Evolutionary conservation across 768 basidiomycete genomes (phyloP).

Genomic region (Podaxis carcinomalis): DNA sequence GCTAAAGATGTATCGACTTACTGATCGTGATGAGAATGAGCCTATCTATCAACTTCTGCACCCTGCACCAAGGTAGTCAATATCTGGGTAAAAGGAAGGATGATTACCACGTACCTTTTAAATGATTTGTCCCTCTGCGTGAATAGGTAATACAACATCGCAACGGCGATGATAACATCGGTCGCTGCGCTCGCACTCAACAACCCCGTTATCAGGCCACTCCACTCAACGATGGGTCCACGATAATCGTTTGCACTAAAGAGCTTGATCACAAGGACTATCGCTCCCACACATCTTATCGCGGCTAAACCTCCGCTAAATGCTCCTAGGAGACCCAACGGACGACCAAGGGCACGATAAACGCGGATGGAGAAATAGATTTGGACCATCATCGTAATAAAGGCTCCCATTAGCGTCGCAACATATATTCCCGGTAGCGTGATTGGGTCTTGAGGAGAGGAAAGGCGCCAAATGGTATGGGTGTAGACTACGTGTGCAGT

Average conservation of each 20-base stretch:
- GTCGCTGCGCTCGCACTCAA: neutral
- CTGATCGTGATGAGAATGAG: neutral
- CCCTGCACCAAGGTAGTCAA: neutral
- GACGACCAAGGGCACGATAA: neutral
- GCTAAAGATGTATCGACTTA: neutral
- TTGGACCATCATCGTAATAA: slow-evolving; percentile 27
- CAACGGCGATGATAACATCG: slow-evolving; percentile 6
- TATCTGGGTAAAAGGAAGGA: neutral
- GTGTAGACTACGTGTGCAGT: slow-evolving; percentile 25
- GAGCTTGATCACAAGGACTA: neutral
- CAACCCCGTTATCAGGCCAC: neutral
- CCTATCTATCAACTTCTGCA: neutral
- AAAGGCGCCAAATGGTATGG: slow-evolving; percentile 24
- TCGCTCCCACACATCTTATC: neutral
- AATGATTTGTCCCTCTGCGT: neutral
- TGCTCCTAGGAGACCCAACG: neutral
- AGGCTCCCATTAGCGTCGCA: slow-evolving; percentile 22
- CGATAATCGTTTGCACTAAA: neutral
- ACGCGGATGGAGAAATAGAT: slow-evolving; percentile 10
- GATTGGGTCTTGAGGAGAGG: slow-evolving; percentile 18
- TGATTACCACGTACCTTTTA: neutral
- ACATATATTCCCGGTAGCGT: slow-evolving; percentile 19
- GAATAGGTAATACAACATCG: slow-evolving; percentile 10
- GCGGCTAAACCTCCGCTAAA: neutral
- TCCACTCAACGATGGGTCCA: neutral